These are phyloP conservation scores for Tricholomella constricta DNA, from an alignment of 768 basidiomycete species.

Conservation along the genomic window DNA sequence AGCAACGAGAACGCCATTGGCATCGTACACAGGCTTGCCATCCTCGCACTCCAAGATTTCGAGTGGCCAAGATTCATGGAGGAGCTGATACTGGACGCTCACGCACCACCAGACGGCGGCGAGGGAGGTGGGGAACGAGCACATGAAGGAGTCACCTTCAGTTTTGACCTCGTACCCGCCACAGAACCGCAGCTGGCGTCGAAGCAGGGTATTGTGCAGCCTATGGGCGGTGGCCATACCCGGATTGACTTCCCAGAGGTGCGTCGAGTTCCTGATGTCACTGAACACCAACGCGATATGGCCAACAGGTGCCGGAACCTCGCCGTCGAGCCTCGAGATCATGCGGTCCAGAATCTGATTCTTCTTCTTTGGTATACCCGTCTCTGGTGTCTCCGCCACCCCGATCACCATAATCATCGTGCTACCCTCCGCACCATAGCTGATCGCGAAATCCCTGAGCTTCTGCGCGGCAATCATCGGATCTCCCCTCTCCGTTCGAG, in stretches of 20 bases:
- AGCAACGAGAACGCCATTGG: conserved; percentile 66
- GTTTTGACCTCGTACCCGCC: conserved; percentile 99
- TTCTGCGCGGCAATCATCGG: conserved; percentile 91
- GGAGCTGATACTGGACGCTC: conserved; percentile 79
- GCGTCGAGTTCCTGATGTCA: conserved; percentile 96
- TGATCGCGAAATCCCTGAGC: conserved; percentile 93
- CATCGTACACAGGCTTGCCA: conserved; percentile 76
- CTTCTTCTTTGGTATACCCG: conserved; percentile 42
- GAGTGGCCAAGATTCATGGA: conserved; percentile 86
- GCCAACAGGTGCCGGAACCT: conserved; percentile 83
- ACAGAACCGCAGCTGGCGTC: conserved; percentile 83
- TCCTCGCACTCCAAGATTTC: conserved; percentile 94
- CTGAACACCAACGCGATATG: conserved; percentile 95
- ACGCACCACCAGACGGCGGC: conserved; percentile 91
- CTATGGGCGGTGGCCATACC: conserved; percentile 95
- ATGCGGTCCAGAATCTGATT: conserved; percentile 58
- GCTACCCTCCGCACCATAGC: conserved; percentile 91
- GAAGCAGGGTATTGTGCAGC: conserved; percentile 83
- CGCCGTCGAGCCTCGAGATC: conserved; percentile 66
- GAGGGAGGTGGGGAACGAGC: conserved; percentile 89
- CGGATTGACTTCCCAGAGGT: conserved; percentile 93
- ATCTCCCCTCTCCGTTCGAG: conserved; percentile 63
- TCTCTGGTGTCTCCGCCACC: conserved; percentile 73
- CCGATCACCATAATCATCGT: conserved; percentile 98
- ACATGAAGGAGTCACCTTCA: conserved; percentile 99